Evolutionary conservation across 176 grass and related monocot genomes (phyloP), one percentile per base, ranked within the genome.

Genomic region (Juncus effusus): DNA sequence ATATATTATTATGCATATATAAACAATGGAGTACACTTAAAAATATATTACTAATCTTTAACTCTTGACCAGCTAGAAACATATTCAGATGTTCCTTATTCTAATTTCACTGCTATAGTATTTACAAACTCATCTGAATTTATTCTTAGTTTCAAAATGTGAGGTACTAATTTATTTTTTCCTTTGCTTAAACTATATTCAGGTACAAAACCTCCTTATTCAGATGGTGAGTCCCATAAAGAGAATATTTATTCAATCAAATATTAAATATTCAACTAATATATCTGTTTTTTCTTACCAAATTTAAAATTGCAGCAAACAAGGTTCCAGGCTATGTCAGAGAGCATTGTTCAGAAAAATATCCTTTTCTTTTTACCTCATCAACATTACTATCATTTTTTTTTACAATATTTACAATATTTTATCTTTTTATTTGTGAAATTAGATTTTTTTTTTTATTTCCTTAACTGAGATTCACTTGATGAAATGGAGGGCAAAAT

Each of bases 401-500:
- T 28, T 28, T 28, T 28, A 28, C 19, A 28, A 28, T 28, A 28
- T 28, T 28, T n/a, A n/a, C n/a, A n/a, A n/a, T n/a, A n/a, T n/a
- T n/a, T n/a, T 28, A 28, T 28, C 36, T 73, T 37, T 10, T 11
- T 82, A 36, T 66, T 54, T 56, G 9, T 54, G 15, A 47, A 12
- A n/a, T 44, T 64, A 15, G 14, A 16, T 52, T 63, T 73, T 16
- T 37, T 16, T 5, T n/a, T 35, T 12, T 40, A 69, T 82, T 78
- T 65, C 73, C 79, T 91, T 96, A 83, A 96, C 84, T 54, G 3
- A 76, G 55, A 38, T 60, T 67, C 82, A 96, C 92, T 91, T 74
- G 92, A 96, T 74, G 92, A 96, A 63, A 96, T 96, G 85, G 92
- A 85, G 76, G 78, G 65, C 62, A 90, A 87, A 80, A 96, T 96